A percentile compares a stretch with the other conserved stretches of the same genome.
Evolutionary conservation across 2,329 filamentous ascomycete genomes (phyloP).

Genomic region (Aspergillus sergii): DNA sequence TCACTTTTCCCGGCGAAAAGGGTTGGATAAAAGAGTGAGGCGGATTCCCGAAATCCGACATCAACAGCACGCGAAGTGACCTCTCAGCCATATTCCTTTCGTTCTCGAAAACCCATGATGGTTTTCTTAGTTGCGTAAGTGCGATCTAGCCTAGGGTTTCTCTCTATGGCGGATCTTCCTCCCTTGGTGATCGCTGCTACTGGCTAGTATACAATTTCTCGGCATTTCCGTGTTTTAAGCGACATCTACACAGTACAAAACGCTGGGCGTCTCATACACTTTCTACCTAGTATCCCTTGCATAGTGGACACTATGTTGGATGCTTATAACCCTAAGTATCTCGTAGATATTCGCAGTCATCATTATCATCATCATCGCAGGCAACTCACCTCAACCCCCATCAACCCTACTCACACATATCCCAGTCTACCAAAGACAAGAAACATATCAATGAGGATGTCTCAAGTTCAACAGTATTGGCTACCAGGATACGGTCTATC

Average conservation of each 20-base stretch:
- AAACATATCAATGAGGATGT: slow-evolving; percentile 30
- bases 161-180: slow-evolving; percentile 8
- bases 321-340: slow-evolving; percentile 17
- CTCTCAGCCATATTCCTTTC: slow-evolving; percentile 13
- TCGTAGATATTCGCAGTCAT: slow-evolving; percentile 8
- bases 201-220: background rate
- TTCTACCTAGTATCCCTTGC: slow-evolving; percentile 14
- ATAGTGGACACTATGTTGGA: slow-evolving; percentile 9
- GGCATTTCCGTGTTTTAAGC: background rate
- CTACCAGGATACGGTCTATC: slow-evolving; percentile 53
- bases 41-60: slow-evolving; percentile 30
- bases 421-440: background rate
- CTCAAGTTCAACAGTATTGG: slow-evolving; percentile 49
- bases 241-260: background rate
- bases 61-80: slow-evolving; percentile 18
- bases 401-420: background rate
- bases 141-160: slow-evolving; percentile 11
- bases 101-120: slow-evolving; percentile 10
- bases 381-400: background rate
- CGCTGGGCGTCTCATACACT: background rate
- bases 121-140: slow-evolving; percentile 12
- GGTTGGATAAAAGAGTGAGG: slow-evolving; percentile 41
- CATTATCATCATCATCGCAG: slow-evolving; percentile 6
- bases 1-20: slow-evolving; percentile 29
- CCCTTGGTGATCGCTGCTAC: slow-evolving; percentile 10